A percentile compares a stretch with the other conserved stretches of the same genome.
Conservation (phyloP, 2,329 filamentous ascomycete genomes). For the Fusarium austroafricanum region DNA sequence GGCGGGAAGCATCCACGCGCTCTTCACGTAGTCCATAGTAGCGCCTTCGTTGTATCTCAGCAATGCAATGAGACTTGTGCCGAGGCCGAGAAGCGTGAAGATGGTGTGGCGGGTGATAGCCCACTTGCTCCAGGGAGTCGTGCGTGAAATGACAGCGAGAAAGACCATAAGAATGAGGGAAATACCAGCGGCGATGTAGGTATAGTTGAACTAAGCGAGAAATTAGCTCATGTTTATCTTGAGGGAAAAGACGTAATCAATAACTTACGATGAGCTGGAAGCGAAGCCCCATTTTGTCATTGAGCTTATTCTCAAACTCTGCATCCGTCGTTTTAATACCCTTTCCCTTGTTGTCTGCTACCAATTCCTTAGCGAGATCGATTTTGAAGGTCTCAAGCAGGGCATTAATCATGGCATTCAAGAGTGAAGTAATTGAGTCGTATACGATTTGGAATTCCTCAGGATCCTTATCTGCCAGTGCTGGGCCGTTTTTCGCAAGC, state of each 20-base stretch:
- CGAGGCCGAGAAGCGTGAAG: constrained; percentile 48
- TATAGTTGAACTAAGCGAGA: constrained; percentile 49
- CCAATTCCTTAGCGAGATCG: constrained; percentile 45
- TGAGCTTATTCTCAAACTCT: constrained; percentile 41
- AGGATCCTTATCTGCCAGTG: constrained; percentile 2
- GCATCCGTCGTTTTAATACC: constrained; percentile 24
- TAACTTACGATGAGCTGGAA: constrained; percentile 49
- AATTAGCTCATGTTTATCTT: neutral
- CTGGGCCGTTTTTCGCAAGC: constrained; percentile 17
- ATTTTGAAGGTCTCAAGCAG: constrained; percentile 49
- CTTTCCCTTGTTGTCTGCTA: constrained; percentile 30
- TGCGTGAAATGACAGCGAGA: constrained; percentile 49
- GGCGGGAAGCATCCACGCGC: constrained; percentile 50
- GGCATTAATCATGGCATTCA: constrained; percentile 45
- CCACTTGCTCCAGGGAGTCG: constrained; percentile 49
- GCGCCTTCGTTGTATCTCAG: constrained; percentile 38
- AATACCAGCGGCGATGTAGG: constrained; percentile 49
- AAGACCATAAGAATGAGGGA: constrained; percentile 50
- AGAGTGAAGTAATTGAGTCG: constrained; percentile 17
- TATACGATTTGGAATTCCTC: constrained; percentile 13
- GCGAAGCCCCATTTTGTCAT: constrained; percentile 39
- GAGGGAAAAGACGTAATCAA: neutral
- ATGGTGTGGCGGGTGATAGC: constrained; percentile 48
- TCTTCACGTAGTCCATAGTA: constrained; percentile 40
- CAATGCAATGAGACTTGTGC: constrained; percentile 44